Conservation (phyloP, 805 yeast species). For the Nakazawaea laoshanensis region DNA sequence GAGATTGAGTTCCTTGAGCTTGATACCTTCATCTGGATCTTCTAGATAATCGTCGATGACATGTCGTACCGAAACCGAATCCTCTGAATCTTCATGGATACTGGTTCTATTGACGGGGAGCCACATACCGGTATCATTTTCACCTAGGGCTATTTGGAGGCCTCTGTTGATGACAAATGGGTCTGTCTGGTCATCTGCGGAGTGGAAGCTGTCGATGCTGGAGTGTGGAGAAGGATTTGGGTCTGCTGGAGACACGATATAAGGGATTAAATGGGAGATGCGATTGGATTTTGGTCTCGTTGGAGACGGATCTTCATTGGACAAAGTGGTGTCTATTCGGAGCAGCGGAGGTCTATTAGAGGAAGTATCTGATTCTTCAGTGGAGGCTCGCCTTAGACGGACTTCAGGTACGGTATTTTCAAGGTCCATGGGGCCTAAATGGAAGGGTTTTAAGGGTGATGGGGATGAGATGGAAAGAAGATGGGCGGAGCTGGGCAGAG, state of each 20-base stretch:
- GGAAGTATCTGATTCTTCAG: no score
- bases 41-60: constrained; percentile 1
- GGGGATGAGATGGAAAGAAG: no score
- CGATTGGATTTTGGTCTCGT: neutral
- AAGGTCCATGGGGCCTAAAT: no score
- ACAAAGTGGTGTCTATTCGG: neutral
- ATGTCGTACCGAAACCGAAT: neutral
- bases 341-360: neutral
- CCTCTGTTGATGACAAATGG: constrained; percentile 8
- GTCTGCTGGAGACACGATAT: constrained; percentile 1
- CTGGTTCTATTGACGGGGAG: constrained; percentile 2
- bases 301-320: neutral
- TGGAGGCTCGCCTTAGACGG: no score
- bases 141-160: constrained; percentile 6
- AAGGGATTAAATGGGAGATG: constrained; percentile 5
- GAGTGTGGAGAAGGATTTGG: neutral
- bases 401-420: no score
- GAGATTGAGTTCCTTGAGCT: constrained; percentile 7
- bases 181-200: constrained; percentile 2
- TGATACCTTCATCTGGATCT: constrained; percentile 8
- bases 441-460: no score
- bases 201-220: neutral
- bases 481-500: no score
- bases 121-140: constrained; percentile 4
- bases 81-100: neutral